Percentiles rank a stretch among this genome's conserved stretches.
Conservation (phyloP, 345 rosid species). For the Acer yangbiense region DNA sequence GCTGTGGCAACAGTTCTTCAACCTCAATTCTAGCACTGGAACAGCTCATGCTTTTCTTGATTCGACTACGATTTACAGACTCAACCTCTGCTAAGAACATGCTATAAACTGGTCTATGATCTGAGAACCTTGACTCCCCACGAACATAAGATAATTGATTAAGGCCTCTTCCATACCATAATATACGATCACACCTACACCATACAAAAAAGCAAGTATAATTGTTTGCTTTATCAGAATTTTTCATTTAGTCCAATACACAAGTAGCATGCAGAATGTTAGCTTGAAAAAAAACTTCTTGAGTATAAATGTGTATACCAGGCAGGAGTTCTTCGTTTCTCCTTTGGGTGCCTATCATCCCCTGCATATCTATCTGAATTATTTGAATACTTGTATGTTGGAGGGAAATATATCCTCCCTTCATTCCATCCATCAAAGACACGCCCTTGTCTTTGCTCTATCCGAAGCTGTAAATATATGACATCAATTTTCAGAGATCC, state of each 20-base stretch:
- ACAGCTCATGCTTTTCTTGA: slow-evolving; percentile 73
- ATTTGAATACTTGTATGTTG: slow-evolving; percentile 95
- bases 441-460: slow-evolving; percentile 74
- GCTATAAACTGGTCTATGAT: slow-evolving; percentile 94
- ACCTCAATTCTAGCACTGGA: slow-evolving; percentile 80
- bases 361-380: slow-evolving; percentile 94
- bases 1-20: slow-evolving; percentile 82
- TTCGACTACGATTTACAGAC: slow-evolving; percentile 51
- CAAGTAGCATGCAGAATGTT: neutral
- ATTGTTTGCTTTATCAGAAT: neutral
- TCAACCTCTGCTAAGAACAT: slow-evolving; percentile 85
- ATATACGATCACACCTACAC: slow-evolving; percentile 94
- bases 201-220: neutral
- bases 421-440: slow-evolving; percentile 95
- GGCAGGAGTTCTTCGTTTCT: slow-evolving; percentile 96
- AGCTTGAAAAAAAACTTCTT: neutral
- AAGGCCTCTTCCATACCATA: slow-evolving; percentile 95
- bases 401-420: slow-evolving; percentile 93
- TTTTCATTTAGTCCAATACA: neutral
- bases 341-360: slow-evolving; percentile 77
- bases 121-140: slow-evolving; percentile 99
- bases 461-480: slow-evolving; percentile 54
- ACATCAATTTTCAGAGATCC: slow-evolving; percentile 18
- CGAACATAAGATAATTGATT: slow-evolving; percentile 83
- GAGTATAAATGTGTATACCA: slow-evolving; percentile 49